Base-by-base conservation (phyloP, 2,329 filamentous ascomycete genomes). In the Trichoderma sp. region DNA sequence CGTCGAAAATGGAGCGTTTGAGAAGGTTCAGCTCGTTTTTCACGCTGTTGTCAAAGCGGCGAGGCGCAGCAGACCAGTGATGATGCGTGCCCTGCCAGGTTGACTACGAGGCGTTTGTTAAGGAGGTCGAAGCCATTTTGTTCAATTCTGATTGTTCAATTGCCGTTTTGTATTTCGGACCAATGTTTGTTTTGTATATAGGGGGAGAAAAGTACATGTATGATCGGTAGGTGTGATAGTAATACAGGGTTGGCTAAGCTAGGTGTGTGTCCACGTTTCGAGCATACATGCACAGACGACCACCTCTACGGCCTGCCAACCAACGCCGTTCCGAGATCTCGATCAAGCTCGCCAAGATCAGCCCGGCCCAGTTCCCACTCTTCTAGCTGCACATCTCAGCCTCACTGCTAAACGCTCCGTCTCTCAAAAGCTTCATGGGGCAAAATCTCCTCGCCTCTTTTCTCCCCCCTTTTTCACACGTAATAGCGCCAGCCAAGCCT, bases 401-500 rank as follows among this genome's bases (percentile, higher is more conserved):
- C 50, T 19, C 52, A 35, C 15, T 45, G 25, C 50, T 39, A 39
- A 61, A 50, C 45, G 58, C 60, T 35, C 27, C 34, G 19, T 10
- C 12, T 34, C 54, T 9, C 10, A 17, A 19, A 53, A 22, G 25
- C 48, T 64, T 54, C 35, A 25, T 42, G 34, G 45, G 60, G 48
- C 60, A 29, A 35, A 29, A 19, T 39, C 45, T 39, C 48, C 22
- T 29, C 48, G 48, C 60, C 60, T 25, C 50, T 32, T 8, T 52
- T 32, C 45, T 50, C 19, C 34, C 34, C 60, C 45, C 7, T 25
- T 17, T 39, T 64, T 22, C 27, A 64, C 59, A 64, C 48, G 60
- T 53, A 64, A 64, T 53, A 54, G 35, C 27, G n/a, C 25, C 25
- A 35, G 50, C 60, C 59, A 63, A 63, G 59, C 60, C 60, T 64